Percentiles rank a stretch among this genome's conserved stretches.
These are phyloP conservation scores for Aspergillus cavernicola DNA, from an alignment of 495 filamentous ascomycete genomes.

Conservation along the genomic window DNA sequence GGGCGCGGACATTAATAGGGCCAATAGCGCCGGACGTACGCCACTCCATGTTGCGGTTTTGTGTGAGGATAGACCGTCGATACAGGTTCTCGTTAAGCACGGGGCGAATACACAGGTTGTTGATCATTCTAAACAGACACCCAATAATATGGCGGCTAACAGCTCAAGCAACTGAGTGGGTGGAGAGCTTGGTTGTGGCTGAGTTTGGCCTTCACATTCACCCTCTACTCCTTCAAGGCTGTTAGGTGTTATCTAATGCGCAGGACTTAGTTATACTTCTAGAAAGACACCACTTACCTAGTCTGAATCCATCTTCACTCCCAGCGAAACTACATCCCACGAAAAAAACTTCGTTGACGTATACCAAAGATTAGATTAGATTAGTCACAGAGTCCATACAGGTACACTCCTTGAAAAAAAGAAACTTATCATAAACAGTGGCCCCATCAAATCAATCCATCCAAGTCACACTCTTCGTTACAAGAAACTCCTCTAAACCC, in stretches of 20 bases:
- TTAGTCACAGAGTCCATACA: no score
- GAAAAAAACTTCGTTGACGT: no score
- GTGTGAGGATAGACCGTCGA: neutral
- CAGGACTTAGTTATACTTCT: no score
- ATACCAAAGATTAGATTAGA: neutral
- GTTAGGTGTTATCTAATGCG: no score
- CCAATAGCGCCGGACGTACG: neutral
- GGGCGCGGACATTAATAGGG: neutral
- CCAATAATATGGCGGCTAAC: neutral
- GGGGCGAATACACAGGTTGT: neutral
- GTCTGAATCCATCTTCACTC: no score
- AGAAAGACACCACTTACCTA: no score
- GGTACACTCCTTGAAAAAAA: no score
- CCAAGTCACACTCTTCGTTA: slow-evolving; percentile 80
- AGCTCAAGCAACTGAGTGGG: neutral
- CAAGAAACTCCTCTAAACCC: slow-evolving; percentile 70
- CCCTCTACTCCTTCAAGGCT: no score
- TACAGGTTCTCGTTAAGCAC: neutral
- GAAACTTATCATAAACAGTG: no score
- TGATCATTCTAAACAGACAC: neutral
- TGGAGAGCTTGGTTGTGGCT: neutral
- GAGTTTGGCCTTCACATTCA: no score
- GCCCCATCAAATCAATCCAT: no score
- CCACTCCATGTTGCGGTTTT: neutral
- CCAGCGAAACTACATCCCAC: no score